Evolutionary conservation across 73 alveolate species (phyloP), one percentile per base, ranked within the genome.

Genomic region (Urostyla sp.): DNA sequence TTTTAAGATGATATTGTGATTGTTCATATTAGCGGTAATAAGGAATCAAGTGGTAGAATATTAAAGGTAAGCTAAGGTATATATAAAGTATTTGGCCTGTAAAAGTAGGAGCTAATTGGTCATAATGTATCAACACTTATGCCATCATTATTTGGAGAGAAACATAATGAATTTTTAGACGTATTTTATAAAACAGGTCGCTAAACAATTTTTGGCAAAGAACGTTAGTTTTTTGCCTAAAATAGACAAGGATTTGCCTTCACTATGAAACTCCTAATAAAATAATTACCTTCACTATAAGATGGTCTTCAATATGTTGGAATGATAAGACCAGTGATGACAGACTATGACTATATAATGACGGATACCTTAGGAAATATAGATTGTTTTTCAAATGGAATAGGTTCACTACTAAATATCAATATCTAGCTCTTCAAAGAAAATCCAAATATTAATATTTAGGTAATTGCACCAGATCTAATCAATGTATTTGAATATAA

Each of bases 241-340:
- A 72, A 77, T 45, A 58, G 81, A 27, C 5, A 18, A 2, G 89
- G 89, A 8, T 30, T 60, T 44, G 58, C 81, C 89, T 77, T 77
- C 37, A 32, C 55, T 4, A 49, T 61, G 61, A 44, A 38, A 18
- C 20, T 77, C 37, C 30, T 59, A 21, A 50, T 77, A 5, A 59
- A 60, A 28, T 50, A 77, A 43, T 60, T 77, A 75, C 89, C 89
- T 27, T 24, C 82, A 11, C 45, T 77, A 27, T 28, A 24, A 24
- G 89, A 77, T 26, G 89, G 75, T 16, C 51, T 77, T 21, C 24
- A 77, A 37, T 77, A 77, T 53, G 89, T 77, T 2, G 89, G 89
- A 26, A 77, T 77, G 89, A 31, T 77, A 5, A 59, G 75, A 30
- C 72, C 80, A 7, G 46, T 32, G 2, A 15, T 36, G 13, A 54